phyloP scores from a whole-genome alignment of 1,284 basidiomycete genomes.

The Papiliotrema nemorosa region DNA sequence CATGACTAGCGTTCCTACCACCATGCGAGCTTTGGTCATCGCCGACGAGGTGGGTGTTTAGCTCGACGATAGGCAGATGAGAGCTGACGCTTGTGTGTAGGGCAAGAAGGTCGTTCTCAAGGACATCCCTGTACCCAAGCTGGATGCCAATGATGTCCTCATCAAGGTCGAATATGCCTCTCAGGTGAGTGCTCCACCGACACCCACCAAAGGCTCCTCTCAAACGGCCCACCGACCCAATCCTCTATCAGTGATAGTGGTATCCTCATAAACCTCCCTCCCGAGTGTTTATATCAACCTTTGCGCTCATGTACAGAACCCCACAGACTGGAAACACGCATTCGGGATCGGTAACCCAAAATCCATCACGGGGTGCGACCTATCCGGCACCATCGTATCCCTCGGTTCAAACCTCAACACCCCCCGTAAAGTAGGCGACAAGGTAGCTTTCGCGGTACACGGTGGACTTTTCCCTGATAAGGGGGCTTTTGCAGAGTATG shows the following conservation, averaged over 20 bases:
- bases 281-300: too few species aligned
- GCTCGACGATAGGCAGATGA: not conserved
- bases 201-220: too few species aligned
- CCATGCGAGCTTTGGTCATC: conserved; percentile 32
- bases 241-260: too few species aligned
- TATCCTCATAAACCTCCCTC: too few species aligned
- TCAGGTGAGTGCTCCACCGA: conserved; percentile 30
- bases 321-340: conserved; percentile 29
- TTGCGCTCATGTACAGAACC: too few species aligned
- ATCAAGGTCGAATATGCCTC: conserved; percentile 44
- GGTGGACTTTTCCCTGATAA: conserved; percentile 46
- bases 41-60: conserved; percentile 9
- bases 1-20: conserved; percentile 11
- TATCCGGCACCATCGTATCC: conserved; percentile 50
- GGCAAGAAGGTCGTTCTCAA: conserved; percentile 19
- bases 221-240: too few species aligned
- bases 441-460: conserved; percentile 53
- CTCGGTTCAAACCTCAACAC: conserved; percentile 26
- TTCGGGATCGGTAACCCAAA: conserved; percentile 22
- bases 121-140: conserved; percentile 31
- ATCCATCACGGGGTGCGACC: conserved; percentile 52
- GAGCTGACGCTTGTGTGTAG: conserved; percentile 3
- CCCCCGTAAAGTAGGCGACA: conserved; percentile 43
- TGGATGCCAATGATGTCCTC: conserved; percentile 40
- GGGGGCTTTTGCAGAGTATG: conserved; percentile 51